Evolutionary conservation across 495 filamentous ascomycete genomes (phyloP).

Genomic region (Podospora pseudoanserina): DNA sequence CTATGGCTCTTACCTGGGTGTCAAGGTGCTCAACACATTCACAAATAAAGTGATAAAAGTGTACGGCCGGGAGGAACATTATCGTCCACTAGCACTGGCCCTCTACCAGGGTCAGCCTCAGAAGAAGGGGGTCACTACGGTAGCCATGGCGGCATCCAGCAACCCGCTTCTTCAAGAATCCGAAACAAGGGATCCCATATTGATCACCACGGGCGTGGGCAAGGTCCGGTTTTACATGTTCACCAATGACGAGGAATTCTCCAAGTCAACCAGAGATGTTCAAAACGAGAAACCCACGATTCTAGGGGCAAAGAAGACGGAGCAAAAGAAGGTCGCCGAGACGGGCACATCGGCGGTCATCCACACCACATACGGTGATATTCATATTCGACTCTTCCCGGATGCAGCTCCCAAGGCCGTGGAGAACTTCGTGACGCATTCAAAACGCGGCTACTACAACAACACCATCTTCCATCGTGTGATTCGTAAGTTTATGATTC

Average conservation of each 20-base stretch:
- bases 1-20: slow-evolving; percentile 85
- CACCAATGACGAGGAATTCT: slow-evolving; percentile 80
- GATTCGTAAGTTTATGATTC: slow-evolving; percentile 98
- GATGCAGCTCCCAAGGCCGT: slow-evolving; percentile 90
- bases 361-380: slow-evolving; percentile 92
- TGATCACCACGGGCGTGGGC: slow-evolving; percentile 75
- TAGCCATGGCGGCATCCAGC: slow-evolving; percentile 94
- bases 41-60: slow-evolving; percentile 86
- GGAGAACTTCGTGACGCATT: slow-evolving; percentile 97
- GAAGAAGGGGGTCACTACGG: slow-evolving; percentile 84
- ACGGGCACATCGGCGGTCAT: slow-evolving; percentile 76
- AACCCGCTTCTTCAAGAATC: slow-evolving; percentile 94
- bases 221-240: slow-evolving; percentile 99
- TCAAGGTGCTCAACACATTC: slow-evolving; percentile 91
- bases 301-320: slow-evolving; percentile 41
- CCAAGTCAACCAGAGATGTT: slow-evolving; percentile 81
- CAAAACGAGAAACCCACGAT: slow-evolving; percentile 88
- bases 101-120: slow-evolving; percentile 96
- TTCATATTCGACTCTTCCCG: slow-evolving; percentile 90
- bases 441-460: slow-evolving; percentile 89
- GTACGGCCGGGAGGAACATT: slow-evolving; percentile 83
- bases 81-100: slow-evolving; percentile 74
- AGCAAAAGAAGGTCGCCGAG: slow-evolving; percentile 59
- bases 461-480: slow-evolving; percentile 96
- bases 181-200: slow-evolving; percentile 84